phyloP scores from a whole-genome alignment of 345 rosid species.

The Corchorus olitorius region DNA sequence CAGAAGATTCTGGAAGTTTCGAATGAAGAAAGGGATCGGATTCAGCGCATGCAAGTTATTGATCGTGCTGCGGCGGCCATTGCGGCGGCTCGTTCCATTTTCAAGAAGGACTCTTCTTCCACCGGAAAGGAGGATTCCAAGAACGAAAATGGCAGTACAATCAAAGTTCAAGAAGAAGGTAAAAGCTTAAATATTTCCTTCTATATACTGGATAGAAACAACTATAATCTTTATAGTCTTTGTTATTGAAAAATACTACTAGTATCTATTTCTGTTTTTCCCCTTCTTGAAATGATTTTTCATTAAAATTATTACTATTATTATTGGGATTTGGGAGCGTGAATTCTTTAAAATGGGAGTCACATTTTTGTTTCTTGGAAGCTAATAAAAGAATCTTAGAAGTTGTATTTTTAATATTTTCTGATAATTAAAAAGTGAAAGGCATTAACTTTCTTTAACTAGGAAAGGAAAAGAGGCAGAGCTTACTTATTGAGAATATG shows the following conservation, averaged over 20 bases:
- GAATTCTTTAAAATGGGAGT: not conserved
- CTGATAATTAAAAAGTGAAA: not conserved
- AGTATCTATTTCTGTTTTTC: not conserved
- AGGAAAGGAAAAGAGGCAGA: not conserved
- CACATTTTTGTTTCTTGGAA: not conserved
- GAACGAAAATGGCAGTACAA: constrained; percentile 11
- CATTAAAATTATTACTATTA: not conserved
- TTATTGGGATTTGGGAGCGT: not conserved
- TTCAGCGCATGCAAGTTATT: constrained; percentile 78
- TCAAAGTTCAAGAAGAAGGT: constrained; percentile 27
- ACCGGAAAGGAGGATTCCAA: constrained; percentile 20
- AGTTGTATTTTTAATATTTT: not conserved
- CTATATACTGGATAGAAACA: not conserved
- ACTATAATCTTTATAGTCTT: not conserved
- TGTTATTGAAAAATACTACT: not conserved
- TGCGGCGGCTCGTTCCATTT: constrained; percentile 68
- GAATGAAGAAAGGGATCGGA: constrained; percentile 74
- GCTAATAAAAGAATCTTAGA: constrained; percentile 2
- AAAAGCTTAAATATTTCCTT: not conserved
- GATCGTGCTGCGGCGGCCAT: constrained; percentile 89
- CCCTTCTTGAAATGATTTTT: not conserved
- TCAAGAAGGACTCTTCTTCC: constrained; percentile 40
- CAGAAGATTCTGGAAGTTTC: constrained; percentile 67
- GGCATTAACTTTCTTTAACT: not conserved
- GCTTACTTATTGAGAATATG: not conserved